These are phyloP conservation scores for Ceratocystis papillata DNA, from an alignment of 2,329 filamentous ascomycete species.

Conservation along the genomic window DNA sequence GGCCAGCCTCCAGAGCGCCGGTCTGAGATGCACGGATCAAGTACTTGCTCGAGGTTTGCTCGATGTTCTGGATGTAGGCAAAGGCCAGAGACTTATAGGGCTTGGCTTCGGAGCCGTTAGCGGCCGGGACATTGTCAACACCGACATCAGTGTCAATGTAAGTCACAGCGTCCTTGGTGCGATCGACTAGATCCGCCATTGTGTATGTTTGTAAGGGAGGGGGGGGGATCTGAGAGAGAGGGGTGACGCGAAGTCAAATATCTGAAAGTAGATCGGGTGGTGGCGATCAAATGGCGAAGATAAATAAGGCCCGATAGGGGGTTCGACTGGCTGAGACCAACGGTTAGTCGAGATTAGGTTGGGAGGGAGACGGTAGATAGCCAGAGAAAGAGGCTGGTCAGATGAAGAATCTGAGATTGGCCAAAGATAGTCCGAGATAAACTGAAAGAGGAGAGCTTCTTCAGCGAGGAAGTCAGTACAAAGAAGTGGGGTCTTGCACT, in stretches of 20 bases:
- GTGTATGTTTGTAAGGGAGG: constrained; percentile 11
- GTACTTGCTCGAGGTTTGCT: constrained; percentile 47
- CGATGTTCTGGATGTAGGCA: constrained; percentile 62
- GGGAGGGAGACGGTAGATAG: not conserved
- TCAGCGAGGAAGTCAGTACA: not conserved
- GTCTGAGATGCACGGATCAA: constrained; percentile 57
- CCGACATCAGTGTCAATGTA: constrained; percentile 77
- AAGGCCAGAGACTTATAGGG: constrained; percentile 74
- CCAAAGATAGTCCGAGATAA: not conserved
- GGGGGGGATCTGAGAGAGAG: not conserved
- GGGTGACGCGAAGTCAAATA: not conserved
- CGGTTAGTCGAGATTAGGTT: too few species aligned
- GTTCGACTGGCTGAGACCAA: too few species aligned
- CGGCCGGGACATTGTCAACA: constrained; percentile 51
- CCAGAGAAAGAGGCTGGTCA: not conserved
- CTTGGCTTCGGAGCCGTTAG: constrained; percentile 57
- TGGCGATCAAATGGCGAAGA: too few species aligned
- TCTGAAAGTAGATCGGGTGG: not conserved
- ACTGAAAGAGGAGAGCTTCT: not conserved
- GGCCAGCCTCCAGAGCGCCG: constrained; percentile 48
- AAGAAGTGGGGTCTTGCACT: not conserved
- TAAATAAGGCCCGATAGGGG: too few species aligned
- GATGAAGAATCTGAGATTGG: not conserved
- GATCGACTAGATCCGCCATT: constrained; percentile 43
- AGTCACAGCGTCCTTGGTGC: constrained; percentile 41